A percentile compares a stretch with the other conserved stretches of the same genome.
Evolutionary conservation across 2,329 filamentous ascomycete genomes (phyloP).

Genomic region (Colletotrichum falcatum): DNA sequence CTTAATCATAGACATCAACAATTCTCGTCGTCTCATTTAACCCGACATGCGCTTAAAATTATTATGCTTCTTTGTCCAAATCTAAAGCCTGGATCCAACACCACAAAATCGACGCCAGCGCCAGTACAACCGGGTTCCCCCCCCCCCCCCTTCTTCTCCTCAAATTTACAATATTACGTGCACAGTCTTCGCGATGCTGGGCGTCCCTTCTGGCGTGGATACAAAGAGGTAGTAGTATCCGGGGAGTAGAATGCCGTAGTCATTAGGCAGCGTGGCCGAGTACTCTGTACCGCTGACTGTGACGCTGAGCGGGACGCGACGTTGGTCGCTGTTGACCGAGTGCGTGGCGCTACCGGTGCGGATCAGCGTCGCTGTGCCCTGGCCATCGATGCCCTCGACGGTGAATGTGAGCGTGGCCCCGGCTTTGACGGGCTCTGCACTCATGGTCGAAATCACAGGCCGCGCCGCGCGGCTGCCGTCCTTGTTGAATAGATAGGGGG

Average conservation of each 20-base stretch:
- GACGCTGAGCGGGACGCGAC: slow-evolving; percentile 60
- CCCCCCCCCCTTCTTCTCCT: not conserved
- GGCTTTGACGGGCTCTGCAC: slow-evolving; percentile 45
- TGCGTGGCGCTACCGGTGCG: slow-evolving; percentile 64
- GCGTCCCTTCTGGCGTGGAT: slow-evolving; percentile 57
- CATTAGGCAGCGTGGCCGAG: slow-evolving; percentile 56
- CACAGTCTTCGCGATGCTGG: slow-evolving; percentile 59
- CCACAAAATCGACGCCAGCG: not conserved
- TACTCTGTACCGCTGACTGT: slow-evolving; percentile 49
- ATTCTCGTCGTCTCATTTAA: not conserved
- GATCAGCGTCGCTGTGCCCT: slow-evolving; percentile 55
- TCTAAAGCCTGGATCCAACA: not conserved
- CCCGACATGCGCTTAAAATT: not conserved
- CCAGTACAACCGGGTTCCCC: not conserved
- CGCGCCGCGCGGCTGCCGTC: slow-evolving; percentile 55
- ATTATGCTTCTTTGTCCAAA: not conserved
- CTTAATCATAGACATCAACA: not conserved
- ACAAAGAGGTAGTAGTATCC: slow-evolving; percentile 68
- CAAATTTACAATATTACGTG: slow-evolving; percentile 44
- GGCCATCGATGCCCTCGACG: slow-evolving; percentile 51
- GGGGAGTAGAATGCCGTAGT: slow-evolving; percentile 62
- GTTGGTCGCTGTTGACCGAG: slow-evolving; percentile 69
- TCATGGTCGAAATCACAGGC: slow-evolving; percentile 55
- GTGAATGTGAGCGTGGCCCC: slow-evolving; percentile 43
- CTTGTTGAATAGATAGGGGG: slow-evolving; percentile 64